Evolutionary conservation across 1,284 basidiomycete species (phyloP).

Genomic region (Moesziomyces parantarcticus): DNA sequence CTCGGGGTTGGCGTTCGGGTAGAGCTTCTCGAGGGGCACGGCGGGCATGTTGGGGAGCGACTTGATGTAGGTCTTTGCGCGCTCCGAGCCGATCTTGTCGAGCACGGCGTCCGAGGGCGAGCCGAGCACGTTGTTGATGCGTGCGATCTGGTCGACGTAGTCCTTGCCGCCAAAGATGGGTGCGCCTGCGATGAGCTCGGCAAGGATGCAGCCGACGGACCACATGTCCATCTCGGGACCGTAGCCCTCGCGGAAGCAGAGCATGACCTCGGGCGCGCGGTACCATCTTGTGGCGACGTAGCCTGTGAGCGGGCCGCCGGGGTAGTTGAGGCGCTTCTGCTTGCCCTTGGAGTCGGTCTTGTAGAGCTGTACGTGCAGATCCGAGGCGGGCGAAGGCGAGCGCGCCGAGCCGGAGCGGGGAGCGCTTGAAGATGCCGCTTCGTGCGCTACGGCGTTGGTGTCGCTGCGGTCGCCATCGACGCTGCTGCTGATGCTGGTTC

Average conservation of each 20-base stretch:
- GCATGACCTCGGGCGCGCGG: conserved; percentile 67
- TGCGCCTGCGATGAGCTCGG: conserved; percentile 62
- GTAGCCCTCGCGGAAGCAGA: conserved; percentile 65
- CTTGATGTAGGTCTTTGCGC: conserved; percentile 61
- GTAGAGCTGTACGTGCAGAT: conserved; percentile 45
- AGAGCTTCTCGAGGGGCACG: conserved; percentile 52
- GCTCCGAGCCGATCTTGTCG: conserved; percentile 61
- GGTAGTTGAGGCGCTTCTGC: conserved; percentile 57
- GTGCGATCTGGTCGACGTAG: conserved; percentile 66
- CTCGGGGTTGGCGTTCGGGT: conserved; percentile 53
- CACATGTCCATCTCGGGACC: conserved; percentile 67
- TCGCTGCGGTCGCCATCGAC: conserved; percentile 13
- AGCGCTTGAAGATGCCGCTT: conserved; percentile 2
- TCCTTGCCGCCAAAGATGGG: conserved; percentile 67
- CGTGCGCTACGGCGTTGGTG: not conserved
- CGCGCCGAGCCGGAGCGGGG: conserved; percentile 18
- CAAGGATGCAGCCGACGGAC: conserved; percentile 67
- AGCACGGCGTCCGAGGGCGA: conserved; percentile 54
- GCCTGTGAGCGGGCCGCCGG: conserved; percentile 65
- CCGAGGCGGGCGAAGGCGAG: conserved; percentile 32
- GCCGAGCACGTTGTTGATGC: conserved; percentile 65
- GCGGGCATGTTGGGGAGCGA: conserved; percentile 55
- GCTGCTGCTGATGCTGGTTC: conserved; percentile 26
- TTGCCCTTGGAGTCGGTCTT: conserved; percentile 50
- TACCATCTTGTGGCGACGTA: conserved; percentile 68